Evolutionary conservation across 495 filamentous ascomycete genomes (phyloP).

Genomic region (Letharia columbiana): DNA sequence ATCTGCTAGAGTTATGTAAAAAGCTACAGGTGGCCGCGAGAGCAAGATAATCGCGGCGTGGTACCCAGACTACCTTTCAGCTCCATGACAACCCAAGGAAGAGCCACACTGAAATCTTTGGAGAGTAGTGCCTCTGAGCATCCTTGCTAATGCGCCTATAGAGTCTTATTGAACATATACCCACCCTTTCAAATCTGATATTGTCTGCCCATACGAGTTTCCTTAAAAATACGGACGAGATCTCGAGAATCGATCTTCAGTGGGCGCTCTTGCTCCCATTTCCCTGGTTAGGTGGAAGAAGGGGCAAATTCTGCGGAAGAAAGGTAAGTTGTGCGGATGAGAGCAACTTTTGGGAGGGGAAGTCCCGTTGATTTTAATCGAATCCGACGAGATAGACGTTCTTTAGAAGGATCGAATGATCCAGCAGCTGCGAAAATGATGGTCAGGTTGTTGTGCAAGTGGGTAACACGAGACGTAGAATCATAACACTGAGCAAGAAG

Average conservation of each 20-base stretch:
- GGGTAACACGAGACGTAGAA: background rate
- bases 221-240: background rate
- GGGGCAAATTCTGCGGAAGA: background rate
- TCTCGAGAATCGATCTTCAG: background rate
- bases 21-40: no score
- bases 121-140: background rate
- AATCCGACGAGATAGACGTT: no score
- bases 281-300: background rate
- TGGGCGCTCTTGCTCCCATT: fast-evolving
- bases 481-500: background rate
- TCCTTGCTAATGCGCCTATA: background rate
- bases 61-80: background rate
- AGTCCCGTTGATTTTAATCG: background rate
- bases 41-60: background rate
- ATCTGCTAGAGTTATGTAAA: no score
- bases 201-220: background rate
- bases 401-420: background rate
- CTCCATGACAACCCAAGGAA: background rate
- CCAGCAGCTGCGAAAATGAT: background rate
- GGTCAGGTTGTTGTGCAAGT: background rate
- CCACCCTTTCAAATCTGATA: background rate
- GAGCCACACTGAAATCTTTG: slow-evolving; percentile 1
- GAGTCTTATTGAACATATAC: background rate
- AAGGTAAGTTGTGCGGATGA: background rate
- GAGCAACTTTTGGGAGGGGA: background rate